phyloP scores from a whole-genome alignment of 78 protist genomes.

The Emiliania huxleyi region DNA sequence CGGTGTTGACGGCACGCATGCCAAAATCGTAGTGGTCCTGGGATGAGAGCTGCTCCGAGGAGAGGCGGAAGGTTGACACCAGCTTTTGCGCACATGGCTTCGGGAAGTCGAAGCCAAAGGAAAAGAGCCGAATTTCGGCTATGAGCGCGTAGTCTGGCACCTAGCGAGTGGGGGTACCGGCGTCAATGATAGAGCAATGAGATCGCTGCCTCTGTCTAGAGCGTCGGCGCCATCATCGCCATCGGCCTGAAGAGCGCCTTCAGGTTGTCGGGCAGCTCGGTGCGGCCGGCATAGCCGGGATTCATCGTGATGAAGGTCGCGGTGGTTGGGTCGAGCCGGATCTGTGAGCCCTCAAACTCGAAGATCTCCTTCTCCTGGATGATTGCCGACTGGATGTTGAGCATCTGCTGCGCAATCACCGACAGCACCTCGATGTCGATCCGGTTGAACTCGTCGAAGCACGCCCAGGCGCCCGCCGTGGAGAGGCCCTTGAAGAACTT shows the following conservation, averaged over 20 bases:
- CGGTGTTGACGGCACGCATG: conserved; percentile 91
- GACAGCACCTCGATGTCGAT: conserved; percentile 84
- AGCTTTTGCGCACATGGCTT: conserved; percentile 57
- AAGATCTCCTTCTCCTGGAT: conserved; percentile 6
- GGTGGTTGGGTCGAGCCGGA: conserved; percentile 54
- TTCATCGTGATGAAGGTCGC: conserved; percentile 83
- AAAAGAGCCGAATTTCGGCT: conserved; percentile 74
- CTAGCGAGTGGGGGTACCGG: no score
- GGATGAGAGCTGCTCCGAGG: conserved; percentile 76
- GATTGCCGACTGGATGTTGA: conserved; percentile 73
- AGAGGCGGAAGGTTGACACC: conserved; percentile 70
- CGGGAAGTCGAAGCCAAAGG: conserved; percentile 70
- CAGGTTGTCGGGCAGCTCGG: conserved; percentile 88
- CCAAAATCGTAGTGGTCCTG: conserved; percentile 83
- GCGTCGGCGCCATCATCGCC: conserved; percentile 75
- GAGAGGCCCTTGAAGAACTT: conserved; percentile 74
- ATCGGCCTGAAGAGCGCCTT: conserved; percentile 74
- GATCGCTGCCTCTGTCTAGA: neutral
- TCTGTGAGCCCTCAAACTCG: conserved; percentile 48
- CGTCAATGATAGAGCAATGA: neutral
- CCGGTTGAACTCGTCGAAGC: conserved; percentile 91
- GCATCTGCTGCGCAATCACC: conserved; percentile 83
- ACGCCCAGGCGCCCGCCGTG: conserved; percentile 83
- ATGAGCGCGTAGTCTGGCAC: conserved; percentile 79
- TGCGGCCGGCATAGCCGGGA: conserved; percentile 78